Percentiles rank a stretch among this genome's conserved stretches.
Conservation (phyloP, 2,329 filamentous ascomycete genomes). For the Curvularia sp. region DNA sequence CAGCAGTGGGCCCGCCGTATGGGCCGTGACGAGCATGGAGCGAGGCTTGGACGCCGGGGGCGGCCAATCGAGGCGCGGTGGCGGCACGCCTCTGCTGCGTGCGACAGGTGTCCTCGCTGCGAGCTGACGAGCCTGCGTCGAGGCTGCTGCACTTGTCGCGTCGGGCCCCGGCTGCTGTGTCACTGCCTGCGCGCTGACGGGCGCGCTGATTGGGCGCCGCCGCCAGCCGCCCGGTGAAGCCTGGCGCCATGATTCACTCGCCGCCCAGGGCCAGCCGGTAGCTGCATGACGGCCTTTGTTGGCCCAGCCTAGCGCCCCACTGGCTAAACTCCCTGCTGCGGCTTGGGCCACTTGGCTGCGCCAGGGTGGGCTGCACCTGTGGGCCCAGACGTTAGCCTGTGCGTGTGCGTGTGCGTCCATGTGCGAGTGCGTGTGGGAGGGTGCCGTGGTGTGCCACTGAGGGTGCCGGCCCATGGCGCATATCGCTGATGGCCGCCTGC, state of each 20-base stretch:
- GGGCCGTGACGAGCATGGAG: slow-evolving; percentile 3
- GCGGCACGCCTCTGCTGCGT: neutral
- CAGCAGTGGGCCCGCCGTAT: slow-evolving; percentile 12
- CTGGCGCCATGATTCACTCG: slow-evolving; percentile 35
- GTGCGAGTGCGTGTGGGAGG: neutral
- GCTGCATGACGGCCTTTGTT: slow-evolving; percentile 33
- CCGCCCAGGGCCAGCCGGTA: slow-evolving; percentile 32
- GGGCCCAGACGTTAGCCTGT: slow-evolving; percentile 32
- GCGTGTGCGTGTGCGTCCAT: neutral
- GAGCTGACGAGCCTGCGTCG: slow-evolving; percentile 35
- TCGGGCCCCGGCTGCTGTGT: slow-evolving; percentile 39
- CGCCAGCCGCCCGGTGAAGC: slow-evolving; percentile 35
- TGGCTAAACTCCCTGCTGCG: slow-evolving; percentile 32
- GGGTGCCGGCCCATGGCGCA: slow-evolving; percentile 26
- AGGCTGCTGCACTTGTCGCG: slow-evolving; percentile 41
- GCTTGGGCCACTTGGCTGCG: slow-evolving; percentile 20
- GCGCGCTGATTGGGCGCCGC: slow-evolving; percentile 26
- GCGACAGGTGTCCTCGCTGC: slow-evolving; percentile 29
- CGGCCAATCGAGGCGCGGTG: slow-evolving; percentile 6
- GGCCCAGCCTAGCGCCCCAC: slow-evolving; percentile 24
- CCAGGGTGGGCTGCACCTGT: slow-evolving; percentile 30
- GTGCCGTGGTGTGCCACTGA: neutral
- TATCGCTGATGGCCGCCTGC: slow-evolving; percentile 39
- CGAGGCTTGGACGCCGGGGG: slow-evolving; percentile 9
- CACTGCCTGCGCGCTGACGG: slow-evolving; percentile 26